A percentile compares a stretch with the other conserved stretches of the same genome.
phyloP scores from a whole-genome alignment of 176 grass and related monocot genomes.

The Dendrocalamus sinicus region DNA sequence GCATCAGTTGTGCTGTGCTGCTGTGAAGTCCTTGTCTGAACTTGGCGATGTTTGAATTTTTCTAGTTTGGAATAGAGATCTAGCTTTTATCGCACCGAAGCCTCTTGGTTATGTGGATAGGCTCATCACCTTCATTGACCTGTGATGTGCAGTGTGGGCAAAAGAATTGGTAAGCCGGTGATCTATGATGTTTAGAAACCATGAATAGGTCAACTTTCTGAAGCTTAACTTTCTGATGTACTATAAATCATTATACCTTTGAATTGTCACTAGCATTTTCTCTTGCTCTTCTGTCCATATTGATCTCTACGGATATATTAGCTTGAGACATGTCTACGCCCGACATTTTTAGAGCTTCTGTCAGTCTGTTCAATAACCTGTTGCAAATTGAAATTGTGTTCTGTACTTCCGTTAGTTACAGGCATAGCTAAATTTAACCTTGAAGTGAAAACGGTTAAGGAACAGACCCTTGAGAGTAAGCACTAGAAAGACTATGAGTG shows the following conservation, averaged over 20 bases:
- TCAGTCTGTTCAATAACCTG: constrained; percentile 62
- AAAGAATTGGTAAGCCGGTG: neutral
- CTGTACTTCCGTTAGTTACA: constrained; percentile 4
- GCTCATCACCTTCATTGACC: constrained; percentile 48
- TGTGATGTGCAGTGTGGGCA: constrained; percentile 28
- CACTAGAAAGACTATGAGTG: constrained; percentile 52
- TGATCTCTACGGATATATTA: constrained; percentile 71
- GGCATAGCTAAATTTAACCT: neutral
- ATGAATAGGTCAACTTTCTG: neutral
- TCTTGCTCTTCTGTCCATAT: constrained; percentile 47
- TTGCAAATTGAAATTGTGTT: neutral
- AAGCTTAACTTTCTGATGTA: neutral
- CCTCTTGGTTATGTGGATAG: constrained; percentile 54
- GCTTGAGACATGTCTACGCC: constrained; percentile 74
- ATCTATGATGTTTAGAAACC: neutral
- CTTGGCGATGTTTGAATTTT: constrained; percentile 17
- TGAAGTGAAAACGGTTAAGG: neutral
- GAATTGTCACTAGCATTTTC: constrained; percentile 23
- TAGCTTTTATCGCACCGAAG: constrained; percentile 41
- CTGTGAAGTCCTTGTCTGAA: constrained; percentile 4
- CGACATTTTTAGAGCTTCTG: constrained; percentile 60
- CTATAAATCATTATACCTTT: constrained; percentile 47
- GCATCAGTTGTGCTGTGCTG: constrained; percentile 34
- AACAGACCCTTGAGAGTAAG: constrained; percentile 71
- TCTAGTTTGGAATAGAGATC: constrained; percentile 6